Evolutionary conservation across 2,329 filamentous ascomycete genomes (phyloP).

Genomic region (Fusarium cyanostomum): DNA sequence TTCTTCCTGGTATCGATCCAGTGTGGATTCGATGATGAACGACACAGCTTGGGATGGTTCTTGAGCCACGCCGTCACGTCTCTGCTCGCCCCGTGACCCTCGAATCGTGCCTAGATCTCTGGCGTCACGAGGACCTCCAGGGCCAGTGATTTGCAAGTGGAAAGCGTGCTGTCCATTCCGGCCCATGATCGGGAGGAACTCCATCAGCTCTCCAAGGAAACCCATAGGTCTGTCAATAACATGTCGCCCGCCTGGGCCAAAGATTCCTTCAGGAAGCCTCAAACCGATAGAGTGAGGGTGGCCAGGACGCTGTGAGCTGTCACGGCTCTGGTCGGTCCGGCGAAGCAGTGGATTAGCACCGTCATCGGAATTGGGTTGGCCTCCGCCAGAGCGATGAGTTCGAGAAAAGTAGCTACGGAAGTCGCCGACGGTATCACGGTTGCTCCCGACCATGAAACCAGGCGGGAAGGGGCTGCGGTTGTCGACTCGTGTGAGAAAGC

Average conservation of each 20-base stretch:
- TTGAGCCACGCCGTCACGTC: constrained; percentile 58
- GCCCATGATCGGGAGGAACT: constrained; percentile 60
- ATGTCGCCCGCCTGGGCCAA: constrained; percentile 50
- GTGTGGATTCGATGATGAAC: constrained; percentile 77
- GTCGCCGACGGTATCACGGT: constrained; percentile 63
- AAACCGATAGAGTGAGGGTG: constrained; percentile 65
- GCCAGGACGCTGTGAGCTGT: constrained; percentile 58
- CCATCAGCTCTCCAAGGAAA: constrained; percentile 65
- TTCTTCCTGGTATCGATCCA: constrained; percentile 87
- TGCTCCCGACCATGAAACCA: constrained; percentile 61
- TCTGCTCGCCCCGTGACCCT: constrained; percentile 57
- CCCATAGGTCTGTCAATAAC: constrained; percentile 62
- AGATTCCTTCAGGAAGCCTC: constrained; percentile 58
- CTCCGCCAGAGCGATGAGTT: constrained; percentile 62
- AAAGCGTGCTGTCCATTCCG: constrained; percentile 61
- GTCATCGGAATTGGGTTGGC: constrained; percentile 74
- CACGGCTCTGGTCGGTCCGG: constrained; percentile 59
- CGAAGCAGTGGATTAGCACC: constrained; percentile 88
- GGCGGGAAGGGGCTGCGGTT: constrained; percentile 69
- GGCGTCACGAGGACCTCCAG: constrained; percentile 58
- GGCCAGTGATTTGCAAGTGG: constrained; percentile 67
- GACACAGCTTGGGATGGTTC: constrained; percentile 79
- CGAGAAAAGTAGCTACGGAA: constrained; percentile 61
- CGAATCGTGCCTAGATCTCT: constrained; percentile 59
- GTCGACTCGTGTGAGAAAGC: constrained; percentile 47